phyloP scores from a whole-genome alignment of 257 asterid species.

The Rehmannia glutinosa region DNA sequence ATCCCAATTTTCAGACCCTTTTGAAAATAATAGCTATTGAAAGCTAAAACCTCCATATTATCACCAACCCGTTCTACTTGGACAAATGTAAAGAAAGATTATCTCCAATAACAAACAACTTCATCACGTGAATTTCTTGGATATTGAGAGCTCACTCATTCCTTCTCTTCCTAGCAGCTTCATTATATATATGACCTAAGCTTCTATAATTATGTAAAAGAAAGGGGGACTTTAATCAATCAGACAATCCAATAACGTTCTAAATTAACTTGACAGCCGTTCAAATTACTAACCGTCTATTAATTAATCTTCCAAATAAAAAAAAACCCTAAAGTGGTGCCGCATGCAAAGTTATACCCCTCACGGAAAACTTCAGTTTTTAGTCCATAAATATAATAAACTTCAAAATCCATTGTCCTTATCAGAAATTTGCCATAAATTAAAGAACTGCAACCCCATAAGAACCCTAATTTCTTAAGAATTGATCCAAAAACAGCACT shows the following conservation, averaged over 20 bases:
- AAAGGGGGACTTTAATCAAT: neutral
- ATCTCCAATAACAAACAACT: neutral
- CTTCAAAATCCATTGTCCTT: neutral
- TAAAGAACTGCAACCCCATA: neutral
- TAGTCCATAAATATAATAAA: neutral
- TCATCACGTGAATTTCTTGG: neutral
- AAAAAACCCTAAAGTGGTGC: conserved; percentile 3
- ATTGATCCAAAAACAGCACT: neutral
- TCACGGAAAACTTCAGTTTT: neutral
- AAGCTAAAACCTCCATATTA: neutral
- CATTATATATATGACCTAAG: neutral
- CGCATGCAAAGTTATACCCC: neutral
- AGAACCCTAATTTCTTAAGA: conserved; percentile 17
- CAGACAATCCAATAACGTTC: neutral
- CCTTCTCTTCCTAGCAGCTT: neutral
- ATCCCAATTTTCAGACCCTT: neutral
- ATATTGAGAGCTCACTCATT: neutral
- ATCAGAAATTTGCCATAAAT: neutral
- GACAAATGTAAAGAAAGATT: neutral
- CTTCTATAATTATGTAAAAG: neutral
- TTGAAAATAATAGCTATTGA: neutral
- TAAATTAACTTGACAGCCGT: neutral
- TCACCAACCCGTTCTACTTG: neutral
- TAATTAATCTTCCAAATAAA: neutral
- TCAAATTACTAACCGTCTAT: neutral